Percentiles rank a stretch among this genome's conserved stretches.
phyloP scores from a whole-genome alignment of 2,329 filamentous ascomycete species.

The Diatrype stigma region DNA sequence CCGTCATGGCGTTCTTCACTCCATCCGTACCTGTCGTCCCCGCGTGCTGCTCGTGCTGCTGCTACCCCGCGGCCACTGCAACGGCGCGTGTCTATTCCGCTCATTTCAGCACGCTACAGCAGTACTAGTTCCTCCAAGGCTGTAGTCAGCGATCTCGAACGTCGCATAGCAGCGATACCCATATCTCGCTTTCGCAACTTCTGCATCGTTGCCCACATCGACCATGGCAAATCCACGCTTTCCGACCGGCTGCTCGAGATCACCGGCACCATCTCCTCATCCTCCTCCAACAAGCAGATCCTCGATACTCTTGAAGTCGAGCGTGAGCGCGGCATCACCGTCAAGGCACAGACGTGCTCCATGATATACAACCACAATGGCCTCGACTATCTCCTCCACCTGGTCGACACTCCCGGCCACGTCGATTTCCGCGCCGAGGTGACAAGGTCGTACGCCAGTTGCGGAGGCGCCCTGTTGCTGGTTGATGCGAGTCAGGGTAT shows the following conservation, averaged over 20 bases:
- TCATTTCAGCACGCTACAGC: conserved; percentile 13
- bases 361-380: conserved; percentile 92
- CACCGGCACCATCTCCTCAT: conserved; percentile 85
- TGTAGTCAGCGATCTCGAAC: conserved; percentile 41
- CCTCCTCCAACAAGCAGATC: conserved; percentile 84
- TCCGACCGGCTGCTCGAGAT: conserved; percentile 89
- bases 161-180: conserved; percentile 68
- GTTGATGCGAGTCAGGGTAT: conserved; percentile 96
- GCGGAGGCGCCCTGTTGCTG: conserved; percentile 84
- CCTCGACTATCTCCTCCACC: conserved; percentile 85
- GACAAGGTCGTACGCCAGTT: conserved; percentile 91
- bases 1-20: conserved; percentile 8
- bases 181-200: conserved; percentile 87
- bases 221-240: conserved; percentile 96
- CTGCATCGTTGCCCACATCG: conserved; percentile 97
- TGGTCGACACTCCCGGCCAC: conserved; percentile 95
- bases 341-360: conserved; percentile 97
- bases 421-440: conserved; percentile 98
- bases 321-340: conserved; percentile 91
- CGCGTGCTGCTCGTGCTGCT: background rate
- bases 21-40: background rate
- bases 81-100: background rate
- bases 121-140: conserved; percentile 20
- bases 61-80: background rate
- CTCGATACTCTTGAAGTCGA: conserved; percentile 97